phyloP scores from a whole-genome alignment of 2,329 filamentous ascomycete species.

The Fusarium sp. region DNA sequence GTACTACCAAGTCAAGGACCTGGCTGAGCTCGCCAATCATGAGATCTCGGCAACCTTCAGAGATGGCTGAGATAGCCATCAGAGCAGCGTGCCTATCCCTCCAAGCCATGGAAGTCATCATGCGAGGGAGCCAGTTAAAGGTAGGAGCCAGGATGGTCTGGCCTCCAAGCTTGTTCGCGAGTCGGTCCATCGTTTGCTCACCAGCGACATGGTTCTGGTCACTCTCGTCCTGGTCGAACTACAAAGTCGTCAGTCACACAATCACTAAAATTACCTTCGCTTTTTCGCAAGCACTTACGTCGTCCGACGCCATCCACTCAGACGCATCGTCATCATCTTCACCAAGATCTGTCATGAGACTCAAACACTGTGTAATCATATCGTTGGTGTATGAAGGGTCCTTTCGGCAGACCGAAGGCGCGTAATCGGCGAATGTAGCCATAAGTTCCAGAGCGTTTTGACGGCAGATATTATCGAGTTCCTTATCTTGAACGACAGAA shows the following conservation, averaged over 20 bases:
- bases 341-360: slow-evolving; percentile 97
- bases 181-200: slow-evolving; percentile 97
- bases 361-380: slow-evolving; percentile 98
- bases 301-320: slow-evolving; percentile 93
- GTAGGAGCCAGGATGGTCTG: slow-evolving; percentile 91
- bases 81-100: slow-evolving; percentile 94
- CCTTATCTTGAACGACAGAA: slow-evolving; percentile 95
- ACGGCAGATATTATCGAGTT: slow-evolving; percentile 87
- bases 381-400: slow-evolving; percentile 91
- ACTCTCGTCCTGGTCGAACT: slow-evolving; percentile 95
- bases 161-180: slow-evolving; percentile 98
- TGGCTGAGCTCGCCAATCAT: slow-evolving; percentile 97
- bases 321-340: slow-evolving; percentile 93
- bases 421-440: slow-evolving; percentile 97
- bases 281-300: slow-evolving; percentile 68
- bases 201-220: slow-evolving; percentile 97
- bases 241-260: not conserved
- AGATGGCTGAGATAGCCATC: slow-evolving; percentile 99
- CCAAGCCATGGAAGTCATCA: slow-evolving; percentile 97
- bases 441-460: slow-evolving; percentile 97
- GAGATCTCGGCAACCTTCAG: slow-evolving; percentile 93
- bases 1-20: slow-evolving; percentile 93
- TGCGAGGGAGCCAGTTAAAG: slow-evolving; percentile 95
- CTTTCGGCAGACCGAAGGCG: slow-evolving; percentile 93
- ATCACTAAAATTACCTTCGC: too few species aligned